Evolutionary conservation across 306 rosid genomes (phyloP), one percentile per base, ranked within the genome.

Genomic region (Inga laurina): DNA sequence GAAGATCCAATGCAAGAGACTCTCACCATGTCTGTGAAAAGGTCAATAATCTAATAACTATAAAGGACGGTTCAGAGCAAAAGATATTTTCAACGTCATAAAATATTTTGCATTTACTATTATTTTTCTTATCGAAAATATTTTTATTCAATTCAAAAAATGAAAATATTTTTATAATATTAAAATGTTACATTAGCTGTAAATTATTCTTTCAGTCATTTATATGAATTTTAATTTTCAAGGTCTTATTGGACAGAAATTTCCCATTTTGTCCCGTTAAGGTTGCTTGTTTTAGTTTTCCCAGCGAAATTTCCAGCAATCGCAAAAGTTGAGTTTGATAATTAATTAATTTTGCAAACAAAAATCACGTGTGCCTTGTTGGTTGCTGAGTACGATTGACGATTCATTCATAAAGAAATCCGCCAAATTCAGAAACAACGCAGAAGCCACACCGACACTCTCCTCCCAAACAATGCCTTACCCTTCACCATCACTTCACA

Each of bases 351-450:
- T 22, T n/a, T 12, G 10, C 21, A 64, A 64, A 64, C 39, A 14
- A 30, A 7, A 64, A 64, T 34, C 24, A 18, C 48, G 48, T 13
- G 27, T 0, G 10, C 56, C 11, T n/a, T 45, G 51, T 27, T 73
- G 43, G 7, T 44, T 19, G 19, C 41, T 11, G 4, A 0, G 77
- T 48, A 73, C 37, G 18, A 8, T 0, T 73, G 30, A 73, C 56
- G 10, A 8, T 0, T 73, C 3, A 48, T 14, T 2, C 54, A 12
- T 7, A 37, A 22, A 8, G 22, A n/a, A 86, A 84, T 57, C 35
- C 9, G 81, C 81, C 87, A 77, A 82, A 78, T 68, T 70, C 80
- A 79, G 92, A 89, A 89, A 86, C 46, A 34, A n/a, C 86, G 85
- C 62, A 82, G 92, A 89, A 89, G 43, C 49, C 66, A 0, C 86